Percentiles rank a stretch among this genome's conserved stretches.
phyloP scores from a whole-genome alignment of 352 stramenopile species.

The Globisporangium paroecandrum region DNA sequence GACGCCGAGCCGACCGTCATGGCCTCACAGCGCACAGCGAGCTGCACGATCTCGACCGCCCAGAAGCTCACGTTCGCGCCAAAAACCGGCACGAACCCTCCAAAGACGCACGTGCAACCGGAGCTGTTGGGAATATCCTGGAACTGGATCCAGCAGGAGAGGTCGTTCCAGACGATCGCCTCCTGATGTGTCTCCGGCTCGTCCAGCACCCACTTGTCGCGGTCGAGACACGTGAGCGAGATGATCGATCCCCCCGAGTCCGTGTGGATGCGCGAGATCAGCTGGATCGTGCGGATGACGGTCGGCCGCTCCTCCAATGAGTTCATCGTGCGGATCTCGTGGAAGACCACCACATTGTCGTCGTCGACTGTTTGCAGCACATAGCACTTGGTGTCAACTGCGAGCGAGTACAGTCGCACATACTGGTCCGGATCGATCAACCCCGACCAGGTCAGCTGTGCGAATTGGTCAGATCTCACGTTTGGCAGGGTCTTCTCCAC shows the following conservation, averaged over 20 bases:
- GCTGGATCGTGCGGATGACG: slow-evolving; percentile 1
- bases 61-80: slow-evolving; percentile 7
- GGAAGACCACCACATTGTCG: slow-evolving; percentile 16
- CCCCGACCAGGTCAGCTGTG: slow-evolving; percentile 1
- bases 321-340: slow-evolving; percentile 16
- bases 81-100: neutral
- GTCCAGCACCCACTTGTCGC: neutral
- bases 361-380: slow-evolving; percentile 14
- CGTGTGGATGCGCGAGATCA: slow-evolving; percentile 14
- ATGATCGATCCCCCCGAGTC: neutral
- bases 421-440: slow-evolving; percentile 8
- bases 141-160: slow-evolving; percentile 19
- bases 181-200: neutral
- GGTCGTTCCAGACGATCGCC: slow-evolving; percentile 14
- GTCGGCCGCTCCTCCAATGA: neutral
- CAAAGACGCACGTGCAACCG: slow-evolving; percentile 11
- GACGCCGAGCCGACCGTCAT: slow-evolving; percentile 1
- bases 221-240: slow-evolving; percentile 13
- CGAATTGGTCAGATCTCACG: neutral
- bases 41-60: slow-evolving; percentile 15
- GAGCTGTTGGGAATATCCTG: neutral
- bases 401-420: neutral
- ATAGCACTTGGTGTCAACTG: slow-evolving; percentile 11
- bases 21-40: slow-evolving; percentile 14
- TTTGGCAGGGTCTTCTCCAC: slow-evolving; percentile 6